Base-by-base conservation (phyloP, 495 filamentous ascomycete species). In the Xylaria nigripes region DNA sequence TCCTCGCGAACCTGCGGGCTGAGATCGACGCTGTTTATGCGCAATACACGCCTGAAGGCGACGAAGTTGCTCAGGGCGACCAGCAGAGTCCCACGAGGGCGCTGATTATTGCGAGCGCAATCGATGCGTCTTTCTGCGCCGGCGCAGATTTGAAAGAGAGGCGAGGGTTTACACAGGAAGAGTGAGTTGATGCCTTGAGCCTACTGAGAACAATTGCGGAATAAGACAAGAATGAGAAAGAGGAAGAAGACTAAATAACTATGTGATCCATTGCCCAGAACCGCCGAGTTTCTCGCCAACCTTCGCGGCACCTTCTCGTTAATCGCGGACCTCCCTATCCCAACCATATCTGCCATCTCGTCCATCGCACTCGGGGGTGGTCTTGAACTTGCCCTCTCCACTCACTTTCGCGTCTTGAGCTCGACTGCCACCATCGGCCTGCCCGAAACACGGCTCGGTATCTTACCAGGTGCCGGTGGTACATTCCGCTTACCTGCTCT, bases 111-210 rank as follows among this genome's bases (percentile, higher is more conserved):
- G 85, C 84, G 12, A 90, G 85, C 57, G 87, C 86, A 6, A 74
- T 85, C 16, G 89, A 96, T 40, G 73, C 78, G 2, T 82, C 81
- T 49, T 98, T 98, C 70, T 97, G 92, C 70, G 90, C 94, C 0
- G 93, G 93, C 27, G 93, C 93, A 1, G 92, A 98, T 60, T 68
- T 98, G 53, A 97, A 96, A 65, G 93, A 96, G 74, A 76, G 92
- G 19, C 78, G 77, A 29, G 76, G 72, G 0, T 89, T 97, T 68
- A 86, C 78, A 3, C 73, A 69, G 50, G 81, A 86, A 49, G 84
- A 96, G 83, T 77, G 43, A 50, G 72, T 60, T 51, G 7, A 24
- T 40, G 10, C 36, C 3, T 48, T 40, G 23, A 24, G n/a, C 41
- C 15, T 12, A 82, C 61, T 36, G 70, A 34, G 12, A 10, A 34